Conservation (phyloP, 306 rosid species). For the Coriaria nepalensis region DNA sequence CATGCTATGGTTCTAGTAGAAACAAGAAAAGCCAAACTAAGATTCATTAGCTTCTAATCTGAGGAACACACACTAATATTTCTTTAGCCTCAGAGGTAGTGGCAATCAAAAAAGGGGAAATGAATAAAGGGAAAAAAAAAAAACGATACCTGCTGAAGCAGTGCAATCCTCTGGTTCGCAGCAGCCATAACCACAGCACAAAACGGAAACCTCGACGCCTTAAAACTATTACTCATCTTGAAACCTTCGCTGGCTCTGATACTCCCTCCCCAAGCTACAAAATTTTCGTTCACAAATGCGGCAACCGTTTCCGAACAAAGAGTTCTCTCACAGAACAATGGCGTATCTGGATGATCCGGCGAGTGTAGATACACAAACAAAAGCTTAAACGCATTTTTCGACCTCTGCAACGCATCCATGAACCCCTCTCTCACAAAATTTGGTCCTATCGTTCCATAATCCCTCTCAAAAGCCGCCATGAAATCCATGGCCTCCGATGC, state of each 20-base stretch:
- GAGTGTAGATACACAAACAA: constrained; percentile 88
- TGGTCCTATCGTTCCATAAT: constrained; percentile 44
- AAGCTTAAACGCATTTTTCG: constrained; percentile 57
- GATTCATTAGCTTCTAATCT: no score
- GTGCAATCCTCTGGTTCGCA: constrained; percentile 80
- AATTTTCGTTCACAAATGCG: constrained; percentile 70
- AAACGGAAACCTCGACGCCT: constrained; percentile 84
- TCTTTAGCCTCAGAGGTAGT: neutral
- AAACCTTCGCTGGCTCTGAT: constrained; percentile 88
- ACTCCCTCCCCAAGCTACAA: constrained; percentile 92
- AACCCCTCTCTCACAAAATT: constrained; percentile 75
- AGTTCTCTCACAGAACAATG: constrained; percentile 67
- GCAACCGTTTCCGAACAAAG: constrained; percentile 46
- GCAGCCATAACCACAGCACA: constrained; percentile 94
- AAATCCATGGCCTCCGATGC: constrained; percentile 57
- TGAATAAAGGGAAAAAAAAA: neutral
- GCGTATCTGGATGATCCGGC: constrained; percentile 90
- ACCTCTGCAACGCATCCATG: constrained; percentile 83
- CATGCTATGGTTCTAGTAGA: no score
- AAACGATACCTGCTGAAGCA: constrained; percentile 71
- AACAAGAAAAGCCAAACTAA: no score
- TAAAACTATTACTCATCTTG: constrained; percentile 94
- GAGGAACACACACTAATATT: no score
- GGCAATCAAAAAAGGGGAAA: neutral
- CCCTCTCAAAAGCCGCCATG: constrained; percentile 59